A percentile compares a stretch with the other conserved stretches of the same genome.
Conservation (phyloP, 257 asterid species). For the Penstemon eatonii region DNA sequence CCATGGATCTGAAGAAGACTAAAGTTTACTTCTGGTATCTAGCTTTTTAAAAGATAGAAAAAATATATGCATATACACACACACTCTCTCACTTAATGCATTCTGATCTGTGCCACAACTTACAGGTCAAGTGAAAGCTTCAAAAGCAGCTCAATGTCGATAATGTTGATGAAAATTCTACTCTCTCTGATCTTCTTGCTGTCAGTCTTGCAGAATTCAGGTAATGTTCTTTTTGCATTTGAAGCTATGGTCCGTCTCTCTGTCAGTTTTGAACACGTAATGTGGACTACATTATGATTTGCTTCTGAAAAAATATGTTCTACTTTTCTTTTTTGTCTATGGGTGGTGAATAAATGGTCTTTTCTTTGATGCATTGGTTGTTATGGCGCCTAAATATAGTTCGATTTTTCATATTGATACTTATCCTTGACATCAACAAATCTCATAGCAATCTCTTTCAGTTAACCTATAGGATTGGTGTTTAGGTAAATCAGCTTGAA, state of each 20-base stretch:
- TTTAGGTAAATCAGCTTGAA: too few relatives aligned
- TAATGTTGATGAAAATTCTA: slow-evolving; percentile 26
- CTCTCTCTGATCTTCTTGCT: slow-evolving; percentile 33
- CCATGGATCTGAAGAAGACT: slow-evolving; percentile 31
- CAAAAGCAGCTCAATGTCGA: slow-evolving; percentile 25
- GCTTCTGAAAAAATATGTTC: background rate
- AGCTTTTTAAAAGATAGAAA: background rate
- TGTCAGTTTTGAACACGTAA: background rate
- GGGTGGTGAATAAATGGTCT: too few relatives aligned
- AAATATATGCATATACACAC: slow-evolving; percentile 1
- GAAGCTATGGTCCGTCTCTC: background rate
- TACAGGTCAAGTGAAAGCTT: slow-evolving; percentile 16
- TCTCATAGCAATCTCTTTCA: too few relatives aligned
- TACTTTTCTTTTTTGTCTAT: background rate
- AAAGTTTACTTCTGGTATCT: slow-evolving; percentile 16
- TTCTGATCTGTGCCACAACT: slow-evolving; percentile 22
- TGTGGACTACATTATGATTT: background rate
- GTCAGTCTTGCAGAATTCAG: slow-evolving; percentile 34
- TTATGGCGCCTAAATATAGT: too few relatives aligned
- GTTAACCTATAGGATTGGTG: too few relatives aligned
- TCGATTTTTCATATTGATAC: too few relatives aligned
- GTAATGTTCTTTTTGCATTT: slow-evolving; percentile 29
- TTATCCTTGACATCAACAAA: too few relatives aligned
- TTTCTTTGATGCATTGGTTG: too few relatives aligned
- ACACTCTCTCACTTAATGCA: background rate